phyloP scores from a whole-genome alignment of 2,329 filamentous ascomycete genomes.

The Monilinia polystroma region DNA sequence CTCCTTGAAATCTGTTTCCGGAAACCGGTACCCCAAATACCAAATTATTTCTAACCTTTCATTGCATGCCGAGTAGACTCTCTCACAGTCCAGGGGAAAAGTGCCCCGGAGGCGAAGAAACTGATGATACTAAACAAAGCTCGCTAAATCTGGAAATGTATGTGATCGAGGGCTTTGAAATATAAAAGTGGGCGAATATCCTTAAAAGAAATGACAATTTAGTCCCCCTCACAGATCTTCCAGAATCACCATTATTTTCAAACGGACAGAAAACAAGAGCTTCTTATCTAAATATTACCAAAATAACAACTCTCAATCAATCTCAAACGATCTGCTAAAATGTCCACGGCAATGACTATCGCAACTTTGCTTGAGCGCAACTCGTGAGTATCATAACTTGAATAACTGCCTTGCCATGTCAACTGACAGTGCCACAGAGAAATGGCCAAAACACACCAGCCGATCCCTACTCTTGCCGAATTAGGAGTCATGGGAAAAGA shows the following conservation, averaged over 20 bases:
- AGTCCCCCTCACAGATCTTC: neutral
- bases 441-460: constrained; percentile 21
- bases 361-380: constrained; percentile 7
- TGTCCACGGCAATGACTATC: neutral
- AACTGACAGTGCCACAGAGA: neutral
- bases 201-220: neutral
- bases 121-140: neutral
- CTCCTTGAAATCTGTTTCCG: neutral
- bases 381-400: neutral
- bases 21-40: neutral
- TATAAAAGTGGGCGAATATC: neutral
- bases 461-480: constrained; percentile 24
- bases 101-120: neutral
- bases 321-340: neutral
- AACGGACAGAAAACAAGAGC: neutral
- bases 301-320: neutral
- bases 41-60: neutral
- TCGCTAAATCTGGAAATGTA: neutral
- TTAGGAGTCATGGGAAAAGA: constrained; percentile 14
- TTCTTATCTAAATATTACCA: neutral
- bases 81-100: neutral
- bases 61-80: neutral
- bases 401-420: neutral
- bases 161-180: neutral
- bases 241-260: neutral